Evolutionary conservation across 441 rosid species (phyloP).

Genomic region (Adansonia rubrostipa): DNA sequence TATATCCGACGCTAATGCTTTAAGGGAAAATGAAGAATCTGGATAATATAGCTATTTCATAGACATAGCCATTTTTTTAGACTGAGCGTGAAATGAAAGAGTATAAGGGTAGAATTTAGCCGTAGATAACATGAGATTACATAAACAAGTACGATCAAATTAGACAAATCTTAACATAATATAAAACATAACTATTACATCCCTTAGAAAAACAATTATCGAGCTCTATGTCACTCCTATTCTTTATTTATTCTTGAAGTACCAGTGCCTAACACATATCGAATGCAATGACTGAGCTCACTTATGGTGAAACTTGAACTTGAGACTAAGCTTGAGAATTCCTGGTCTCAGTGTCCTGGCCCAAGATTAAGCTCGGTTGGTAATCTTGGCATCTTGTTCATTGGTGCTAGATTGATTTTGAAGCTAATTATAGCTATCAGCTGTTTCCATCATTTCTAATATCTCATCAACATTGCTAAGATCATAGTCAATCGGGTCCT

Average conservation of each 20-base stretch:
- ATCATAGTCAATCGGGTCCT: not conserved
- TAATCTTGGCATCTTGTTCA: not conserved
- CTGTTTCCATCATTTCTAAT: not conserved
- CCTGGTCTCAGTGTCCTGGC: not conserved
- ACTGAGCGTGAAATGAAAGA: not conserved
- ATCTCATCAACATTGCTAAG: not conserved
- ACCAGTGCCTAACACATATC: no score
- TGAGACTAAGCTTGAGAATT: not conserved
- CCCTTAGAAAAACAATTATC: not conserved
- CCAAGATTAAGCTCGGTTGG: no score
- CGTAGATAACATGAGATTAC: not conserved
- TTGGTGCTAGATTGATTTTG: slow-evolving; percentile 13
- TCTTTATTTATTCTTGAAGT: no score
- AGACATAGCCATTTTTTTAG: no score
- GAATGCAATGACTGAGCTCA: no score
- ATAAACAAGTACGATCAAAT: not conserved
- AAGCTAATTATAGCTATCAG: not conserved
- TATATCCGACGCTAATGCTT: no score
- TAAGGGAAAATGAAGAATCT: no score
- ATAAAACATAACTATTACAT: not conserved
- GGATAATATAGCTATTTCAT: no score
- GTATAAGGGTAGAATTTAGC: not conserved
- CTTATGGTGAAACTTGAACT: not conserved
- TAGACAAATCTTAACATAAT: not conserved
- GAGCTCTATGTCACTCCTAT: not conserved